Base-by-base conservation (phyloP, 768 basidiomycete species). In the Mycena olivaceomarginata region DNA sequence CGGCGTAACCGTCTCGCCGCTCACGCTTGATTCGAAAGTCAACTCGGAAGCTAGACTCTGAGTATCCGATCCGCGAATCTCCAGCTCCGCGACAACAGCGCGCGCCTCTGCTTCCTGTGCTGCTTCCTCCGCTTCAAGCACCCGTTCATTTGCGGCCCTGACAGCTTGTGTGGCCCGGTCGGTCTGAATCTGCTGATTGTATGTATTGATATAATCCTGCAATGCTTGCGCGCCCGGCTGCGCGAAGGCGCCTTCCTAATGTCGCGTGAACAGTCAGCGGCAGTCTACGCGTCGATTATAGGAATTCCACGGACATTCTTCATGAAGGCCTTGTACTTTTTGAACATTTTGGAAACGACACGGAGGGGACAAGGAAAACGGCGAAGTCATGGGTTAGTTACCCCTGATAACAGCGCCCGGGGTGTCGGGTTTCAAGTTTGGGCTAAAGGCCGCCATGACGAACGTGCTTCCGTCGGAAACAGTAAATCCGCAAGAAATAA, bases 251-350 rank as follows among this genome's bases (percentile, higher is more conserved):
- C 77, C 77, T 73, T 78, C 70, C 77, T 78, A 39, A 72, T 63
- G 60, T 12, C 8, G 43, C 39, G 46, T 69, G 57, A 39, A n/a
- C 18, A 16, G 45, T 40, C n/a, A 62, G 51, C 20, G 13, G 15
- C 7, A 16, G 48, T 48, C 15, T 9, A 16, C 12, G 4, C 37
- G 37, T 22, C 41, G 11, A 63, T 13, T 5, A 8, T 5, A 39
- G 39, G 9, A n/a, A n/a, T 15, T 15, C 25, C 57, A 63, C 67
- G 8, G 16, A 78, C 77, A 75, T 78, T 78, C 25, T 72, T 75
- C 74, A 78, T 46, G 39, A 78, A 78, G 15, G 70, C 70, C 62
- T 72, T 75, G 70, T 78, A 78, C 31, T 75, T 75, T 46, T 78
- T 78, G 18, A 78, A 62, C 77, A 78, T 78, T 37, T 25, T 72